A percentile compares a stretch with the other conserved stretches of the same genome.
Conservation (phyloP, 352 stramenopile genomes). For the Globisporangium emineosum region DNA sequence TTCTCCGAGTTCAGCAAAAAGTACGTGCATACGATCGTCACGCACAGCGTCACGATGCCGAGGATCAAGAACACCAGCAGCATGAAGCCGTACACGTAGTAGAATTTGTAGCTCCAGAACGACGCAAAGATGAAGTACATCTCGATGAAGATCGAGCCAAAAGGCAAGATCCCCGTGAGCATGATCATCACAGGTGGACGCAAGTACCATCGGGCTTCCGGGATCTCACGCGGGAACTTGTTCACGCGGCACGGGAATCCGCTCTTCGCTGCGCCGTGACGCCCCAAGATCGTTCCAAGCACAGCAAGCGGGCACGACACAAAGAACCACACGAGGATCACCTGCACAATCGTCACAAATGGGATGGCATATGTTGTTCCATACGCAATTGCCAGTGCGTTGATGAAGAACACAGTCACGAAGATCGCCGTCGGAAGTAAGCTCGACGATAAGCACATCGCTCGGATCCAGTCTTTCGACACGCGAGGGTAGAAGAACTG, state of each 20-base stretch:
- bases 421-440: conserved; percentile 79
- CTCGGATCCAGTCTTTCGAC: conserved; percentile 89
- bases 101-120: conserved; percentile 99
- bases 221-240: conserved; percentile 92
- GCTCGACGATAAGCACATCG: conserved; percentile 80
- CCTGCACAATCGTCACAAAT: conserved; percentile 83
- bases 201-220: conserved; percentile 77
- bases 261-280: conserved; percentile 88
- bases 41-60: conserved; percentile 96
- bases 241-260: conserved; percentile 94
- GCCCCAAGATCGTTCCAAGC: conserved; percentile 95
- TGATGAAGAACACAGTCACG: conserved; percentile 88
- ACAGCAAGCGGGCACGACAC: conserved; percentile 96
- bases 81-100: conserved; percentile 99
- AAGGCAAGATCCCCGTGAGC: conserved; percentile 96
- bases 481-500: conserved; percentile 91
- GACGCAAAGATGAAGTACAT: conserved; percentile 99
- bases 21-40: conserved; percentile 99
- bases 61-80: conserved; percentile 98
- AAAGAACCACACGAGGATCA: conserved; percentile 97
- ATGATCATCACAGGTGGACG: conserved; percentile 88
- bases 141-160: conserved; percentile 99
- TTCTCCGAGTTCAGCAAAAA: conserved; percentile 99
- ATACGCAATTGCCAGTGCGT: conserved; percentile 75
- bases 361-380: conserved; percentile 85